Base-by-base conservation (phyloP, 1,139 yeast species). In the Suhomyces wounanorum region DNA sequence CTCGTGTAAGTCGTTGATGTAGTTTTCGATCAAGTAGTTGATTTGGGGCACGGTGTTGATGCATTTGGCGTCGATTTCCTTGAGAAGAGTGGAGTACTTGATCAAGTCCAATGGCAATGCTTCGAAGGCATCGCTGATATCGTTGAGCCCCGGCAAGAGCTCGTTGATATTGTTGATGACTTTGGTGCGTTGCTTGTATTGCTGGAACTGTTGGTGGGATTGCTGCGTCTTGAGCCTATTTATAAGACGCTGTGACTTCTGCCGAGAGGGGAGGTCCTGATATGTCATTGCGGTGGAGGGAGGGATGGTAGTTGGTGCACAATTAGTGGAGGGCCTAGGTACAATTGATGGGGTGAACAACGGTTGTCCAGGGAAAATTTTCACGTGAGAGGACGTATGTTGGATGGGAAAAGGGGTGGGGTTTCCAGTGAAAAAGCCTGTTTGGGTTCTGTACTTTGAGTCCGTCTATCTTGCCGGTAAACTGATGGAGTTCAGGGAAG, bases 1-100 rank as follows among this genome's bases (percentile, higher is more conserved):
- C 13, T 31, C 35, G 56, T 75, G 85, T 63, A 81, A 61, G 23
- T 61, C 59, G 13, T 70, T 73, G 52, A 86, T 72, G 63, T 89
- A 87, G 51, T 71, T 68, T 43, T 75, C 75, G 48, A 91, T 87
- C 56, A 79, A 76, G 14, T 73, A 67, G 53, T 84, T 82, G 54
- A 92, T 76, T 58, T 78, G 75, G 0, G 97, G 97, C 23, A 87
- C 77, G 0, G 89, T 78, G 52, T 83, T 79, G 44, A 88, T 88
- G 66, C 96, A 90, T 68, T 94, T 92, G 55, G 98, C 97, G 63
- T 92, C 98, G 50, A 94, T 91, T 65, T 94, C 99, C 64, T 91
- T 89, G 56, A 94, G 75, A 26, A 91, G 74, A 0, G 99, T 94
- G 67, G 92, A 84, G 65, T 92, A 94, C 51, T 94, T 83, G 47